These are phyloP conservation scores for Colletotrichum falcatum DNA, from an alignment of 2,329 filamentous ascomycete species.

Conservation along the genomic window DNA sequence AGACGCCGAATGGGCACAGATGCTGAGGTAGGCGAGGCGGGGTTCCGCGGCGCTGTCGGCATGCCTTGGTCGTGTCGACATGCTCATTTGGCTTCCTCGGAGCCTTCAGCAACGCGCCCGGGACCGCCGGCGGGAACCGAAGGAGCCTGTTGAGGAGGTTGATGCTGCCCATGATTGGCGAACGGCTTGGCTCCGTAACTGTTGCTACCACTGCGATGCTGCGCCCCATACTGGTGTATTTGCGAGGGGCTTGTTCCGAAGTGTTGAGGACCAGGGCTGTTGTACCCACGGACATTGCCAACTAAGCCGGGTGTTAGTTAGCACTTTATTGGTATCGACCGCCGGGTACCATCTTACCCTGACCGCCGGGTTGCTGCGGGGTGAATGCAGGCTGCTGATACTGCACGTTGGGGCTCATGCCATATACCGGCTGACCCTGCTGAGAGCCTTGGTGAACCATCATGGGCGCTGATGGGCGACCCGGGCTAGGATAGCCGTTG, in stretches of 20 bases:
- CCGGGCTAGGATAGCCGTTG: constrained; percentile 89
- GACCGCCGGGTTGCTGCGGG: constrained; percentile 74
- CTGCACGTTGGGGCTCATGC: constrained; percentile 80
- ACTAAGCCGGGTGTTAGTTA: constrained; percentile 64
- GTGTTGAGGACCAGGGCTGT: constrained; percentile 69
- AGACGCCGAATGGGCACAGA: constrained; percentile 16
- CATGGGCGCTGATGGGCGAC: constrained; percentile 82
- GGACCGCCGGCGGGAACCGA: constrained; percentile 50
- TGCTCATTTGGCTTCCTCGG: constrained; percentile 60
- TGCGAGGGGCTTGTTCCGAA: constrained; percentile 76
- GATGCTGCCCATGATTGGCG: constrained; percentile 49
- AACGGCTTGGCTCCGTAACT: constrained; percentile 65
- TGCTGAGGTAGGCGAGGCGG: background rate
- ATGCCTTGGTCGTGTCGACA: constrained; percentile 27
- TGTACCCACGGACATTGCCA: constrained; percentile 71
- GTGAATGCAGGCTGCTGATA: constrained; percentile 81
- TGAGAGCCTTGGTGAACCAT: constrained; percentile 97
- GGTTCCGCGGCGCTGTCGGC: constrained; percentile 16
- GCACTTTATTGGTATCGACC: constrained; percentile 44
- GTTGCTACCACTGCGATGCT: constrained; percentile 69
- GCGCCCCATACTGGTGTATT: constrained; percentile 70
- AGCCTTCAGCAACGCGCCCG: constrained; percentile 52
- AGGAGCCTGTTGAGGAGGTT: constrained; percentile 57
- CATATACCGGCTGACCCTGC: constrained; percentile 84
- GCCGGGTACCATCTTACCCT: constrained; percentile 68